Base-by-base conservation (phyloP, 2,329 filamentous ascomycete species). In the Colletotrichum sp. region DNA sequence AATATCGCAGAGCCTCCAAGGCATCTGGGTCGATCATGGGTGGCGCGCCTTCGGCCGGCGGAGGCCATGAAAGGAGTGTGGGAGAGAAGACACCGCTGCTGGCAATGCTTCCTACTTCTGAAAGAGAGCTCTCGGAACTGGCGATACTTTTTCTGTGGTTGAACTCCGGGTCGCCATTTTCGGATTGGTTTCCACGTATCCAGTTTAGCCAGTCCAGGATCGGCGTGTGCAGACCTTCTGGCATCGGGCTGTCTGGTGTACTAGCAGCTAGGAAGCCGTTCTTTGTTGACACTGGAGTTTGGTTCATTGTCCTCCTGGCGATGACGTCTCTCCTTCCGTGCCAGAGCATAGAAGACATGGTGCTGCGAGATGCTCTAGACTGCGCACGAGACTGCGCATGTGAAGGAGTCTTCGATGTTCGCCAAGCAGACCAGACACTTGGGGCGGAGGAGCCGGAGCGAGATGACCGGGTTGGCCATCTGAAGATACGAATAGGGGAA, bases 381-480 rank as follows among this genome's bases (percentile, higher is more conserved):
- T 49, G 34, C 3, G 55, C 26, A 1, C 71, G 44, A 4, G 76
- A 77, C 15, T 36, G 34, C 8, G 39, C n/a, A 2, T 36, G 39
- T 5, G 75, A 72, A 3, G 59, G 5, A 9, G 44, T 13, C 9
- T 72, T 76, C 30, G 63, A 44, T 9, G 67, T 49, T 28, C 68
- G 63, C 5, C 62, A 30, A 5, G 34, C 60, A 2, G 64, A 60
- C 24, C 65, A 39, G 24, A 36, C 39, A 49, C 68, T 77, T 10
- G 59, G 55, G 2, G 59, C 59, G 12, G 72, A 72, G 7, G 49
- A 34, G 2, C 28, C 72, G 10, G 68, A 76, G 26, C 68, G 62
- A 6, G 76, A 76, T 6, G 76, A 76, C 8, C 72, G 72, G 3
- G 76, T 77, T 13, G 76, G 76, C 76, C 76, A 77, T 15, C 76